Base-by-base conservation (phyloP, 371 early-diverging fungal species). In the Mucor lusitanicus region DNA sequence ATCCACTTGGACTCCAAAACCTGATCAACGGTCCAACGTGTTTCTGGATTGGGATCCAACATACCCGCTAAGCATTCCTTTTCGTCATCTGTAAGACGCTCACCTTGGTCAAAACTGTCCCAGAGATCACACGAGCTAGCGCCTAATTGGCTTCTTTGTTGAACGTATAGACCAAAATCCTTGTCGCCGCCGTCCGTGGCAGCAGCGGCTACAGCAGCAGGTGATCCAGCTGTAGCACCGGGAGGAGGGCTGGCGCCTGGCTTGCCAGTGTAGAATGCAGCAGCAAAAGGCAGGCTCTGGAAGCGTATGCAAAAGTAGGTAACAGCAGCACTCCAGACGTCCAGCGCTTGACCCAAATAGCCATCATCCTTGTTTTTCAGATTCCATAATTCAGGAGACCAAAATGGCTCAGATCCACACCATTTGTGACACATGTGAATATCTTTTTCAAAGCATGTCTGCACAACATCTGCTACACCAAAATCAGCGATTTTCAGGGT, bases 401-500 rank as follows among this genome's bases (percentile, higher is more conserved):
- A 96, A 77, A 95, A 97, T 4, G 95, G 95, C 42, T 90, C 91
- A 8, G 92, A 90, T 7, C 97, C 97, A 67, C 94, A 94, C 72
- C 94, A 83, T 39, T 94, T 93, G 61, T 81, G 74, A 50, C 92
- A 95, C 56, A 81, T 70, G 71, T 88, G 91, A 30, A 87, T 63
- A n/a, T 71, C 70, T 46, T 78, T 81, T 72, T 94, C 92, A 85
- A 92, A 94, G 50, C 88, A 84, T 23, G 87, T 89, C 65, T 91
- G 84, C 77, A 96, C 95, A 3, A 97, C 95, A 61, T 92, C 93
- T 1, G 97, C 92, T 6, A 96, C 95, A 46, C 99, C 97, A 89
- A 98, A 99, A 80, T 99, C 99, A 25, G 97, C 94, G 73, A 99
- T 97, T 82, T 99, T 99, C 56, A 99, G 72, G 4, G 89, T 90